A percentile compares a stretch with the other conserved stretches of the same genome.
phyloP scores from a whole-genome alignment of 2,329 filamentous ascomycete species.

The Alternaria hordeiaustralica region DNA sequence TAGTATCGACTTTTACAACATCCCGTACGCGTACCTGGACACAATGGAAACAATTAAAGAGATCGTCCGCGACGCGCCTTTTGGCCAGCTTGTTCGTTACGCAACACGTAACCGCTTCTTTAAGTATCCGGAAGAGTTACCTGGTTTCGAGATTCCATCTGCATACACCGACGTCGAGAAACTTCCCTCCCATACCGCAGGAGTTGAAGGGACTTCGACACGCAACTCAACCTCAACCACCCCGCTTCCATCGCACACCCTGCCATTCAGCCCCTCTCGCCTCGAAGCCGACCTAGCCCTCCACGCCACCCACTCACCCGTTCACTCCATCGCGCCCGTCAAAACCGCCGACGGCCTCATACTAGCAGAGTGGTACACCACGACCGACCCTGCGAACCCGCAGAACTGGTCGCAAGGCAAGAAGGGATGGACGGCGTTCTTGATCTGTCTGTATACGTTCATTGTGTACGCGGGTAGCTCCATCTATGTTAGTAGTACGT shows the following conservation, averaged over 20 bases:
- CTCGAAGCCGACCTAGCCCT: neutral
- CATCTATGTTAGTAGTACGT: slow-evolving; percentile 56
- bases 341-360: slow-evolving; percentile 47
- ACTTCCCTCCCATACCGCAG: neutral
- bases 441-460: slow-evolving; percentile 66
- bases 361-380: slow-evolving; percentile 54
- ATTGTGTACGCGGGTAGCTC: slow-evolving; percentile 62
- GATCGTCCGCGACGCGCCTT: slow-evolving; percentile 62
- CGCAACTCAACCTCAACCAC: neutral
- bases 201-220: too few relatives aligned
- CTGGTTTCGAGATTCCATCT: slow-evolving; percentile 61
- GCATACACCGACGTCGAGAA: slow-evolving; percentile 39
- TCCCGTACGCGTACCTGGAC: too few relatives aligned
- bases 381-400: slow-evolving; percentile 49
- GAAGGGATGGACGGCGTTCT: slow-evolving; percentile 45
- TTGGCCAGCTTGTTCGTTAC: slow-evolving; percentile 66
- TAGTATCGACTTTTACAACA: neutral
- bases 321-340: slow-evolving; percentile 44
- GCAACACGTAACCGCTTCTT: slow-evolving; percentile 60
- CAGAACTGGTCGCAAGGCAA: slow-evolving; percentile 49
- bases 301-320: slow-evolving; percentile 35
- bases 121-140: slow-evolving; percentile 65
- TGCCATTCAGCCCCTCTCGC: neutral
- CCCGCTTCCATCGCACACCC: neutral
- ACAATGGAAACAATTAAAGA: neutral